Percentiles rank a stretch among this genome's conserved stretches.
These are phyloP conservation scores for Colletotrichum sp. DNA, from an alignment of 2,329 filamentous ascomycete genomes.

Conservation along the genomic window DNA sequence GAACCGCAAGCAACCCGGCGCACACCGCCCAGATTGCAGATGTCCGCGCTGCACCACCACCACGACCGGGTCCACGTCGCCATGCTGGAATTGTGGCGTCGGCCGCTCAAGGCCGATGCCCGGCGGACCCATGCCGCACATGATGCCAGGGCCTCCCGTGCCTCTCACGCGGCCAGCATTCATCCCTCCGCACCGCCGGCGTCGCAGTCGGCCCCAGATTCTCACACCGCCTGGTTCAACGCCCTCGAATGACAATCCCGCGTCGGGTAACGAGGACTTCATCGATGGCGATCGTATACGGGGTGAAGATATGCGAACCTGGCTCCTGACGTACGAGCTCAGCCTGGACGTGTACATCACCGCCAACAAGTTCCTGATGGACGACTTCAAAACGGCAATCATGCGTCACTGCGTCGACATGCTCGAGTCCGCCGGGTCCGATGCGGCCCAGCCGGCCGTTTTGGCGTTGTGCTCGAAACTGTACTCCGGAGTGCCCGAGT, in stretches of 20 bases:
- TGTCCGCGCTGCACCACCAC: slow-evolving; percentile 44
- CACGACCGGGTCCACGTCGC: slow-evolving; percentile 30
- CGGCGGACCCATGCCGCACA: slow-evolving; percentile 25
- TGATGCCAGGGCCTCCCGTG: neutral
- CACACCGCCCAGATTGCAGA: slow-evolving; percentile 48
- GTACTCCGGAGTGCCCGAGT: slow-evolving; percentile 45
- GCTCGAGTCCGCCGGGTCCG: slow-evolving; percentile 46
- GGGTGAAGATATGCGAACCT: slow-evolving; percentile 50
- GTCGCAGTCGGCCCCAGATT: slow-evolving; percentile 11
- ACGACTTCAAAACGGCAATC: slow-evolving; percentile 47
- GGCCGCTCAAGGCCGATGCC: slow-evolving; percentile 32
- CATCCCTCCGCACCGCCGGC: slow-evolving; percentile 16
- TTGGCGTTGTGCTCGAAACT: slow-evolving; percentile 48
- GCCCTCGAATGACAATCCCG: slow-evolving; percentile 6
- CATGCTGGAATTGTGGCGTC: slow-evolving; percentile 47
- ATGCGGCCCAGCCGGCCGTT: slow-evolving; percentile 47
- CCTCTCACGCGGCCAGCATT: slow-evolving; percentile 2
- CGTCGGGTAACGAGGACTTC: slow-evolving; percentile 17
- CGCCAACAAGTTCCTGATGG: slow-evolving; percentile 51
- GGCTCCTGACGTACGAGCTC: slow-evolving; percentile 51
- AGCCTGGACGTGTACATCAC: slow-evolving; percentile 55
- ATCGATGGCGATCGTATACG: slow-evolving; percentile 38
- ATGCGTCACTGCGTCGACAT: slow-evolving; percentile 49
- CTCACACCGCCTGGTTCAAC: slow-evolving; percentile 18
- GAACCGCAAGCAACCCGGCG: slow-evolving; percentile 47